Conservation (phyloP, 2,329 filamentous ascomycete species). For the Ceratocystis lukuohia region DNA sequence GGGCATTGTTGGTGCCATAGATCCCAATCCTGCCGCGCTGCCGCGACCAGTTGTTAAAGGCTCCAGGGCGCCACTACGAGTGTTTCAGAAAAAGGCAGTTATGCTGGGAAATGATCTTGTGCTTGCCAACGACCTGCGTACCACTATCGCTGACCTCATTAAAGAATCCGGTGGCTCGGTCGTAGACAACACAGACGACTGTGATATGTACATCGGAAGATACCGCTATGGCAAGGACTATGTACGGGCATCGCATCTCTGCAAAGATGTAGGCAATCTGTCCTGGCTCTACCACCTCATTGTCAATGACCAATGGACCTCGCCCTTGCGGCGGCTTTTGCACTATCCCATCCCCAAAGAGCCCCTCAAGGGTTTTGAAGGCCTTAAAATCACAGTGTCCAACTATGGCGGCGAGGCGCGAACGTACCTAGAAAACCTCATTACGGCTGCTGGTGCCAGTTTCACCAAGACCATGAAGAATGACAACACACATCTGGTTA, state of each 20-base stretch:
- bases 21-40: conserved; percentile 33
- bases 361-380: conserved; percentile 67
- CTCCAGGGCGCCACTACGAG: conserved; percentile 44
- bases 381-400: conserved; percentile 71
- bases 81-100: conserved; percentile 66
- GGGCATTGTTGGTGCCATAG: conserved; percentile 55
- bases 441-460: conserved; percentile 67
- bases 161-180: conserved; percentile 56
- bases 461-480: conserved; percentile 92
- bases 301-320: conserved; percentile 77
- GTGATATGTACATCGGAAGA: conserved; percentile 76
- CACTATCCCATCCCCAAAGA: conserved; percentile 76
- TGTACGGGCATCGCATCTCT: conserved; percentile 55
- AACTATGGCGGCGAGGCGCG: conserved; percentile 94
- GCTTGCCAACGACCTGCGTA: conserved; percentile 51
- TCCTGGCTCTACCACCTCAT: conserved; percentile 92
- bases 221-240: conserved; percentile 76
- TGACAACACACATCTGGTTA: conserved; percentile 92
- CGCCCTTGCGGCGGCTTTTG: conserved; percentile 64
- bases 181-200: conserved; percentile 50
- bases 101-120: conserved; percentile 64
- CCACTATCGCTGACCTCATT: conserved; percentile 59
- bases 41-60: conserved; percentile 32
- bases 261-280: conserved; percentile 80
- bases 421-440: conserved; percentile 83